Conservation (phyloP, 108 stramenopile species). For the Nitzschia putrida region DNA sequence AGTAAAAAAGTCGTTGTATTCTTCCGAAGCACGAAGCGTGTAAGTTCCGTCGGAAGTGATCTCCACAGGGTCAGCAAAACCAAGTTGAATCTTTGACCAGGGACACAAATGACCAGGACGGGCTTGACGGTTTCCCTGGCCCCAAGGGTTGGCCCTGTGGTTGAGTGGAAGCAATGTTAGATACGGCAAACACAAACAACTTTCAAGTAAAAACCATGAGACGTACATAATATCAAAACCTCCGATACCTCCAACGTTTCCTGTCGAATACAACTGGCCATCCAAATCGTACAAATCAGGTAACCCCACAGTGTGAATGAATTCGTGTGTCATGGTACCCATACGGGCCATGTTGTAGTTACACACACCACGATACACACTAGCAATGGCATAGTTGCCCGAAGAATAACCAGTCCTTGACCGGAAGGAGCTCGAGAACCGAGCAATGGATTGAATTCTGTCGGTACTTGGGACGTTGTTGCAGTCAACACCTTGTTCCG, state of each 20-base stretch:
- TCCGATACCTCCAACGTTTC: constrained; percentile 23
- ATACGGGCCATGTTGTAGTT: constrained; percentile 13
- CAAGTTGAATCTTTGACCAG: constrained; percentile 51
- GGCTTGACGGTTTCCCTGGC: not conserved
- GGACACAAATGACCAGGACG: constrained; percentile 48
- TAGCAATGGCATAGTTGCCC: constrained; percentile 47
- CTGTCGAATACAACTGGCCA: not conserved
- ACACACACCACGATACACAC: constrained; percentile 34
- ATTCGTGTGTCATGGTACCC: constrained; percentile 39
- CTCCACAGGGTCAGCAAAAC: constrained; percentile 51
- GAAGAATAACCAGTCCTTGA: not conserved
- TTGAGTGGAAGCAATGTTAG: not conserved
- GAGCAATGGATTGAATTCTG: constrained; percentile 11
- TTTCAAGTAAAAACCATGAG: too few relatives aligned
- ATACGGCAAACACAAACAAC: not conserved
- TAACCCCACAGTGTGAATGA: constrained; percentile 21
- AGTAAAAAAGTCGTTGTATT: constrained; percentile 44
- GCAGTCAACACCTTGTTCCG: constrained; percentile 46
- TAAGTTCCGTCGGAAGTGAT: constrained; percentile 51
- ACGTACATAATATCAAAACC: constrained; percentile 31
- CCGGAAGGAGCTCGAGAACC: not conserved
- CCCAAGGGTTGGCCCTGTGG: not conserved
- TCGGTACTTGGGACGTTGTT: not conserved
- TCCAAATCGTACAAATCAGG: constrained; percentile 41
- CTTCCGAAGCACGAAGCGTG: constrained; percentile 40